Evolutionary conservation across 768 basidiomycete genomes (phyloP).

Genomic region (Auriscalpium microsporum): DNA sequence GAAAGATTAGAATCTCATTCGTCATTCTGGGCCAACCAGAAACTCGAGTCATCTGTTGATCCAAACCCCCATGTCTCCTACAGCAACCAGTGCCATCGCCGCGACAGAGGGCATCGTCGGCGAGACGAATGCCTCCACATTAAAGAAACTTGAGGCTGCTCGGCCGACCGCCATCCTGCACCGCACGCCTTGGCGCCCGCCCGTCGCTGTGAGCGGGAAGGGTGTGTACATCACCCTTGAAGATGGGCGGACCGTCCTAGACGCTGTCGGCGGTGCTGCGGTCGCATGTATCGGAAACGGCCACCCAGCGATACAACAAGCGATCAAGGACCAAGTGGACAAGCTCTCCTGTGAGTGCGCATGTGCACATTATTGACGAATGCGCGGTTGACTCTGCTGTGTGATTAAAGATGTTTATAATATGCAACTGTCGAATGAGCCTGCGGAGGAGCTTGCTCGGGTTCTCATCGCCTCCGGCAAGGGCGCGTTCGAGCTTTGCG

Average conservation of each 20-base stretch:
- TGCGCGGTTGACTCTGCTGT: background rate
- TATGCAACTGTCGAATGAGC: slow-evolving; percentile 73
- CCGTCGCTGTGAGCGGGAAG: slow-evolving; percentile 54
- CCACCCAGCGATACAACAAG: slow-evolving; percentile 62
- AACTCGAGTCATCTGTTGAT: background rate
- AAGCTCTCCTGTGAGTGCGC: slow-evolving; percentile 57
- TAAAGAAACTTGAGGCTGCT: background rate
- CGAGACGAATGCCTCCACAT: background rate
- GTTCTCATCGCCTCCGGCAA: slow-evolving; percentile 54
- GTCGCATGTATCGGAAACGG: slow-evolving; percentile 72
- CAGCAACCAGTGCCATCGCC: background rate
- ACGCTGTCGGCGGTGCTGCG: slow-evolving; percentile 81
- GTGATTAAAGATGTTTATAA: slow-evolving; percentile 65
- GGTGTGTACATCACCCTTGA: slow-evolving; percentile 68
- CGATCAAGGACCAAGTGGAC: slow-evolving; percentile 74
- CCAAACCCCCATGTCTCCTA: background rate
- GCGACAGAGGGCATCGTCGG: background rate
- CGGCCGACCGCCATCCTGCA: slow-evolving; percentile 21
- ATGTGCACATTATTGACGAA: background rate
- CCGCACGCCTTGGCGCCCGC: slow-evolving; percentile 66
- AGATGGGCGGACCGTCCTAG: slow-evolving; percentile 61
- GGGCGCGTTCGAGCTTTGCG: slow-evolving; percentile 64
- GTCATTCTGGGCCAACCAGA: background rate
- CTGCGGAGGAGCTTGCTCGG: slow-evolving; percentile 73
- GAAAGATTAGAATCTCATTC: background rate